Evolutionary conservation across 2,329 filamentous ascomycete genomes (phyloP).

Genomic region (Fusarium guadeloupense): DNA sequence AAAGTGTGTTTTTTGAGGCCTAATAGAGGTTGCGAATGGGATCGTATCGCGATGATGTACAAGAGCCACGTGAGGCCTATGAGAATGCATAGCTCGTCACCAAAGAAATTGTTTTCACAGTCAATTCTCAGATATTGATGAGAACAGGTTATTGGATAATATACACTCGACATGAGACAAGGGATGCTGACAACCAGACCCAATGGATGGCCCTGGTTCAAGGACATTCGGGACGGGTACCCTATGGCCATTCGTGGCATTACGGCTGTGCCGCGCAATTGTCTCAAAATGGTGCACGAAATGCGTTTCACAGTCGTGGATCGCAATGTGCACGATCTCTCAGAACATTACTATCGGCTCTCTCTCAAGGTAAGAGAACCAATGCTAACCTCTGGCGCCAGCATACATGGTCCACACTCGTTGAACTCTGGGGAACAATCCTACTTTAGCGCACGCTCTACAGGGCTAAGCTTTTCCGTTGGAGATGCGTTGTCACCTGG

Average conservation of each 20-base stretch:
- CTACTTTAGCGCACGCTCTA: constrained; percentile 12
- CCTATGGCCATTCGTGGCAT: constrained; percentile 3
- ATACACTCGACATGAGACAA: constrained; percentile 16
- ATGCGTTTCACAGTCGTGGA: constrained; percentile 34
- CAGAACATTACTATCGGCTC: constrained; percentile 3
- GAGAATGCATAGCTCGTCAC: no score
- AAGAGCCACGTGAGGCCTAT: no score
- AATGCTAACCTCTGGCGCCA: constrained; percentile 17
- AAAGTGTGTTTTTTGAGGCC: constrained; percentile 30
- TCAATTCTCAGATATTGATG: no score
- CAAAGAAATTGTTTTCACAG: no score
- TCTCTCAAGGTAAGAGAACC: constrained; percentile 6
- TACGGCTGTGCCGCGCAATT: constrained; percentile 30
- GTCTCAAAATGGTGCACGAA: constrained; percentile 29
- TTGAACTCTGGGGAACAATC: constrained; percentile 31
- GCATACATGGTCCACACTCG: constrained; percentile 11
- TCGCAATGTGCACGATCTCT: constrained; percentile 27
- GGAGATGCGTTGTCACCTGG: constrained; percentile 16
- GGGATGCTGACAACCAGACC: constrained; percentile 1
- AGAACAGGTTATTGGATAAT: background rate
- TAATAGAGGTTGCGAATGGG: background rate
- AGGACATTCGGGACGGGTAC: constrained; percentile 6
- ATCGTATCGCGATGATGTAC: background rate
- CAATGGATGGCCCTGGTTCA: background rate
- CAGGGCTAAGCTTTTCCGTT: constrained; percentile 30